These are phyloP conservation scores for Eutrema salsugineum DNA, from an alignment of 441 rosid species.

Conservation along the genomic window DNA sequence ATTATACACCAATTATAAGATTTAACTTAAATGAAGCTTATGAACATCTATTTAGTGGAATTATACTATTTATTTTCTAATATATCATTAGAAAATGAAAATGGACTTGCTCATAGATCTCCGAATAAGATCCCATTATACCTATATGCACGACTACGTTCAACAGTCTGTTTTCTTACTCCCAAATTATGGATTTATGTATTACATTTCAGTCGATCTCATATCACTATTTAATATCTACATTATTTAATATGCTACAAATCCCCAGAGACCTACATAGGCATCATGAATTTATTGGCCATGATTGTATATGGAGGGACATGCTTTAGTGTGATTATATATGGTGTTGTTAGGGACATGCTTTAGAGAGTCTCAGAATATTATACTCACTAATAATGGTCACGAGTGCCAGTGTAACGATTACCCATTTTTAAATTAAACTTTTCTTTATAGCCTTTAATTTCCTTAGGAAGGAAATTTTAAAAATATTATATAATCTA, in stretches of 20 bases:
- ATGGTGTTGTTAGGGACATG: neutral
- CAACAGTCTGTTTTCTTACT: neutral
- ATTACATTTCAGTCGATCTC: neutral
- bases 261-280: neutral
- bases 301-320: neutral
- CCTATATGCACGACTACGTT: neutral
- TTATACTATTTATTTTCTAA: neutral
- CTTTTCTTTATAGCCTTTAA: conserved; percentile 1
- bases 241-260: neutral
- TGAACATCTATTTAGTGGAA: neutral
- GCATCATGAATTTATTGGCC: neutral
- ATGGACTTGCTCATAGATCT: neutral
- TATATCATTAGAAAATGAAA: neutral
- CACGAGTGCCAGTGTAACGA: conserved; percentile 12
- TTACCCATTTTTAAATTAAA: neutral
- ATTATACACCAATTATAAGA: neutral
- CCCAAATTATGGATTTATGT: neutral
- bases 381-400: neutral
- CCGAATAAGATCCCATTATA: neutral
- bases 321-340: conserved; percentile 7
- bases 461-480: neutral
- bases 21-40: neutral
- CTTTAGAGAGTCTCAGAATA: neutral
- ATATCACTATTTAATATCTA: neutral
- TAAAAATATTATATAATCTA: neutral